Evolutionary conservation across 257 asterid species (phyloP), one percentile per base, ranked within the genome.

Genomic region (Solanum arcanum): DNA sequence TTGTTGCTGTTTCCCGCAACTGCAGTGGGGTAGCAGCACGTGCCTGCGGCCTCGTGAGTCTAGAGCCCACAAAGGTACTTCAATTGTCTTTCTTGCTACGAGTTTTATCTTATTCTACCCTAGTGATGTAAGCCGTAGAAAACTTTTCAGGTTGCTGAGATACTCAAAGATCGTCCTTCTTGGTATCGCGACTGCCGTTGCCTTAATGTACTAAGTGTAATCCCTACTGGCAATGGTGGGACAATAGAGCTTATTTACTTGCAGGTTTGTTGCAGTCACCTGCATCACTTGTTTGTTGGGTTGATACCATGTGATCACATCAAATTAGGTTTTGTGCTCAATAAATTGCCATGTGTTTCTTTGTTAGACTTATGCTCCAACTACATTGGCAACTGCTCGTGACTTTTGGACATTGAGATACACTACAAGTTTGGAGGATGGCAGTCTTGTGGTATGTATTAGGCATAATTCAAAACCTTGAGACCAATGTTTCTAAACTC

Each of bases 41-140:
- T 59, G 99, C 99, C 97, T 97, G 98, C 60, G 99, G 98, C 94
- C 98, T 97, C 29, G 98, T 97, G 97, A 95, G 98, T 91, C 93
- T 97, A 87, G 99, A 97, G 88, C 98, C 99, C 97, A 94, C 93
- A 83, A 97, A 96, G 99, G 99, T 97, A 91, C 66, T 31, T 69
- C 29, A 39, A 10, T 82, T 84, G 31, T 66, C 49, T 41, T 25
- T 49, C n/a, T 47, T 27, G 49, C 10, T 47, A 8, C 29, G 44
- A 47, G 12, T 80, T 80, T 29, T 80, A 80, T 42, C 13, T 9
- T 46, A 35, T 35, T 64, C 46, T 83, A 33, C 21, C 29, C 60
- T 70, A 33, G 20, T 33, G 12, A 25, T 41, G 15, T 27, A 44
- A 76, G 12, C n/a, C 75, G 31, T 70, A 68, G 64, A 49, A 14